Evolutionary conservation across 208 protist genomes (phyloP).

Genomic region (Kentomonas sorsogonicus): DNA sequence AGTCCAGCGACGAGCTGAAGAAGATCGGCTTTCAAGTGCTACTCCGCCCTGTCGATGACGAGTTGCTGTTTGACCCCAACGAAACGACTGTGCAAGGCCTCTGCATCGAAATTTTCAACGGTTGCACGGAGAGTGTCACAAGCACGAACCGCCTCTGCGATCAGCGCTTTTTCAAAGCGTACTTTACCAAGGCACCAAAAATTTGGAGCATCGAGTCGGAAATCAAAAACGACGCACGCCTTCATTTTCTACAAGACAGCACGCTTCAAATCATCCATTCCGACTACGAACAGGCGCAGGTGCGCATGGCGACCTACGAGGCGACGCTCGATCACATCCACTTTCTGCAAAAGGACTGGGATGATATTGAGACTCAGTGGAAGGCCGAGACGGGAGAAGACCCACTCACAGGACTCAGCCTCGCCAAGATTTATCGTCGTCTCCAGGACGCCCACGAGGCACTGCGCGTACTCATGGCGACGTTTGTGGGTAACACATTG

Average conservation of each 20-base stretch:
- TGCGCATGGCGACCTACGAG: conserved; percentile 71
- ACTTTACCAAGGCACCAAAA: conserved; percentile 72
- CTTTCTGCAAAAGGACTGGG: conserved; percentile 84
- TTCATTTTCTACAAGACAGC: conserved; percentile 49
- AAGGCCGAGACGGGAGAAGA: conserved; percentile 56
- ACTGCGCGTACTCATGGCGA: conserved; percentile 81
- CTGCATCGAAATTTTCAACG: conserved; percentile 56
- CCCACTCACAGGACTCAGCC: conserved; percentile 37
- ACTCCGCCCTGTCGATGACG: conserved; percentile 52
- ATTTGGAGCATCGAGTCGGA: conserved; percentile 72
- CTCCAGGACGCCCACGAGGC: conserved; percentile 79
- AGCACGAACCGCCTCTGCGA: conserved; percentile 60
- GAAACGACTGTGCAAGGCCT: conserved; percentile 46
- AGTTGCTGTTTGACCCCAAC: conserved; percentile 74
- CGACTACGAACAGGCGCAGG: conserved; percentile 80
- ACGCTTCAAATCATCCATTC: conserved; percentile 56
- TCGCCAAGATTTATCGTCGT: conserved; percentile 71
- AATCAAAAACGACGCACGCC: conserved; percentile 59
- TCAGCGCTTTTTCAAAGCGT: conserved; percentile 69
- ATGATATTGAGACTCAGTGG: conserved; percentile 64
- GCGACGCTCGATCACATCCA: conserved; percentile 80
- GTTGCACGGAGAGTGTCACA: conserved; percentile 58
- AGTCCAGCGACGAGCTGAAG: conserved; percentile 58
- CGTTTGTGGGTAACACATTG: conserved; percentile 81
- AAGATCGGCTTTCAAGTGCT: conserved; percentile 88